Base-by-base conservation (phyloP, 495 filamentous ascomycete species). In the Aspergillus asperescens region DNA sequence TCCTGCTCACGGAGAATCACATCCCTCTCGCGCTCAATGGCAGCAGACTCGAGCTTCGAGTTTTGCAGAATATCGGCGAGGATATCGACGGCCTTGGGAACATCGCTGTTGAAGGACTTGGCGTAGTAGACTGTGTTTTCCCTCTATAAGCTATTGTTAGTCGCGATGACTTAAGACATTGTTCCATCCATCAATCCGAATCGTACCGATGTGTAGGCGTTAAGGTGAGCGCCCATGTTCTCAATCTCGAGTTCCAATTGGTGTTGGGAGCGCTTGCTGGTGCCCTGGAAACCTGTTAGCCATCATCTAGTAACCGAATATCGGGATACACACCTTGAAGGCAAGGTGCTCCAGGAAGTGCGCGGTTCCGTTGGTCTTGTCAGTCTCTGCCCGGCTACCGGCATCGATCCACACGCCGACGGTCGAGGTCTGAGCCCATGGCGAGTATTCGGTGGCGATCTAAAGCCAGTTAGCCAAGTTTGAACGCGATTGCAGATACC, bases 81-180 rank as follows among this genome's bases (percentile, higher is more conserved):
- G 70, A 99, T 97, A 70, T 97, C 87, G 70, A 99, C 93, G 63
- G 87, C 85, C 67, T 88, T 87, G 61, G 92, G 90, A 50, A 96
- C 89, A 71, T 99, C 93, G 71, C 84, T 80, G 78, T 97, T 99
- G 77, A 99, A 95, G 56, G 94, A 84, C 76, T 96, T 96, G 74
- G 94, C 93, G 73, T 96, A 99, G 81, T 99, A 98, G 66, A 97
- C 93, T 58, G 93, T 98, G 80, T 95, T 96, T 77, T 98, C 93
- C 64, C 93, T 86, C 89, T 96, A 64, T 42, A 47, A 48, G 19
- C 15, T 22, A 65, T 68, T 58, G 75, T 77, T 62, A 68, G 63
- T 59, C 18, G 55, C 12, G n/a, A 34, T 37, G 42, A 28, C 23
- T 6, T 24, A 34, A 57, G 35, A 34, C 41, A 38, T 52, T 16